These are phyloP conservation scores for Podospora anserina DNA, from an alignment of 495 filamentous ascomycete genomes.

Conservation along the genomic window DNA sequence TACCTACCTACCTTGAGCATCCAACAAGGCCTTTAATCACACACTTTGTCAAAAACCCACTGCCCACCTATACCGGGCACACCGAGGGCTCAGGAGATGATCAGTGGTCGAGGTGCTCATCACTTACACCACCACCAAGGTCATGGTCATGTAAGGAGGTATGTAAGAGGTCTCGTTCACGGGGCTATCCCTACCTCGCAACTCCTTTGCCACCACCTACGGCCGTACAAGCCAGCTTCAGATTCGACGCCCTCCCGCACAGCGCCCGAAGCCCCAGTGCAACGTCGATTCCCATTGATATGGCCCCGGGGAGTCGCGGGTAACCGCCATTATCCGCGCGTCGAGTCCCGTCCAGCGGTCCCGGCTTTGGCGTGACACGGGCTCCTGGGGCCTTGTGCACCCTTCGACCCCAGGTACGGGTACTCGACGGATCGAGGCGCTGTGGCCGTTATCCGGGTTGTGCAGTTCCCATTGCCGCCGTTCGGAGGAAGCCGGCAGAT, in stretches of 20 bases:
- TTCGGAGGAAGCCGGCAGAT: conserved; percentile 15
- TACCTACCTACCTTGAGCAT: no score
- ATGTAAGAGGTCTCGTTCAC: not conserved
- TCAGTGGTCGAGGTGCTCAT: no score
- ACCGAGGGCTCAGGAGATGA: not conserved
- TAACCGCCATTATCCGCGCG: conserved; percentile 14
- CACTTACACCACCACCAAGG: not conserved
- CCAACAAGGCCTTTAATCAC: no score
- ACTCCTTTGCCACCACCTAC: conserved; percentile 17
- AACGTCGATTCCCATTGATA: conserved; percentile 21
- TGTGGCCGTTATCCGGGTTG: not conserved
- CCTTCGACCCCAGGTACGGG: conserved; percentile 8
- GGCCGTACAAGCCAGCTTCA: conserved; percentile 28
- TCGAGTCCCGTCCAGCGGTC: not conserved
- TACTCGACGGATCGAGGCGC: conserved; percentile 2
- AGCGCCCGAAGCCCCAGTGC: conserved; percentile 6
- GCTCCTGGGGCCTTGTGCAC: not conserved
- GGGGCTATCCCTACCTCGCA: not conserved
- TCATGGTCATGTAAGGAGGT: not conserved
- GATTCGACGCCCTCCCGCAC: conserved; percentile 21
- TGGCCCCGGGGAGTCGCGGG: conserved; percentile 16
- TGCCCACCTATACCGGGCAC: not conserved
- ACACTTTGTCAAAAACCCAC: not conserved
- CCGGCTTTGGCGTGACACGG: not conserved
- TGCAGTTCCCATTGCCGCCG: conserved; percentile 4